These are phyloP conservation scores for Yamadazyma phyllophila DNA, from an alignment of 805 yeast genomes.

Conservation along the genomic window DNA sequence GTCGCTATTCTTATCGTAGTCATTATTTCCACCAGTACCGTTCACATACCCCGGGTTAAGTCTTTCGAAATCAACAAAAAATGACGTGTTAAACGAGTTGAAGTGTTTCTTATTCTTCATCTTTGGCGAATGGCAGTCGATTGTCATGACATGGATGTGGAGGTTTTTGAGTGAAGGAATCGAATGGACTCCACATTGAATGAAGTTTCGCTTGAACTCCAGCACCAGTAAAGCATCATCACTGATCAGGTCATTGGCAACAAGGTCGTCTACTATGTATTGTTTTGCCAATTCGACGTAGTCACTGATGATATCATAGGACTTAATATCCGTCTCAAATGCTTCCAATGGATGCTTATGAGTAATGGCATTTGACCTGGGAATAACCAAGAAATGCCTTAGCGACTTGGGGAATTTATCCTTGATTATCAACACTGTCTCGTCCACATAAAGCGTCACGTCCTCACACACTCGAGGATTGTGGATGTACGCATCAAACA, in stretches of 20 bases:
- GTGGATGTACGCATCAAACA: constrained; percentile 47
- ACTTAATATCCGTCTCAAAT: constrained; percentile 30
- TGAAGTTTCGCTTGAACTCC: constrained; percentile 23
- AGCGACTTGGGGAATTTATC: constrained; percentile 66
- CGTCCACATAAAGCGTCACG: constrained; percentile 47
- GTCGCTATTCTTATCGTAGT: not conserved
- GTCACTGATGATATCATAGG: constrained; percentile 23
- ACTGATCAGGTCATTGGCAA: not conserved
- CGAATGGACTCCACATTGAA: constrained; percentile 65
- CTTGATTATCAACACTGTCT: constrained; percentile 50
- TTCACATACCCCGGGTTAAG: constrained; percentile 24
- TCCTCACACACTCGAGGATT: constrained; percentile 41
- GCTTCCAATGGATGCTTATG: constrained; percentile 51
- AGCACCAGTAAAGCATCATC: not conserved
- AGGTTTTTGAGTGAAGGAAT: constrained; percentile 67
- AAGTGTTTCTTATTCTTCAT: constrained; percentile 66
- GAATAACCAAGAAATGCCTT: constrained; percentile 61
- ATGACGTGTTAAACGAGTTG: constrained; percentile 64
- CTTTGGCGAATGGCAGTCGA: constrained; percentile 53
- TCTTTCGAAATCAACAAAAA: constrained; percentile 56
- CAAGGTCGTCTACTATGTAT: constrained; percentile 28
- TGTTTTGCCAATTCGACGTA: constrained; percentile 40
- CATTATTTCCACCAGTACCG: too few relatives aligned
- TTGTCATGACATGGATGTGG: constrained; percentile 71
- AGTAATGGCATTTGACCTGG: constrained; percentile 45